A percentile compares a stretch with the other conserved stretches of the same genome.
These are phyloP conservation scores for Eleusine indica DNA, from an alignment of 176 grass and related monocot species.

Conservation along the genomic window DNA sequence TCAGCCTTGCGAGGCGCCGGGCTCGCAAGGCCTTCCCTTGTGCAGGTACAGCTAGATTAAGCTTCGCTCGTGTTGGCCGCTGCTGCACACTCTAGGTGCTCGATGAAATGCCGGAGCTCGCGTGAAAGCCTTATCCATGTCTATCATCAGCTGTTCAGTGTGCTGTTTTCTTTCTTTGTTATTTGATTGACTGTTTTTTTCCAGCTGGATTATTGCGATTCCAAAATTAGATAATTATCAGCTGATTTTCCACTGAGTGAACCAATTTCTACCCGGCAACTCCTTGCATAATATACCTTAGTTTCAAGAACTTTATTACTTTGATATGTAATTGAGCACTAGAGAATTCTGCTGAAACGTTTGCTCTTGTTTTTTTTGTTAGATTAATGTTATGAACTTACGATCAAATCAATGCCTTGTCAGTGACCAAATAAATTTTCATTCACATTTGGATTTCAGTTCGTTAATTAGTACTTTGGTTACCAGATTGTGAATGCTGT, in stretches of 20 bases:
- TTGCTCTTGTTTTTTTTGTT: background rate
- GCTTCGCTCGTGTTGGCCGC: background rate
- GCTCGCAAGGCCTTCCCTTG: constrained; percentile 63
- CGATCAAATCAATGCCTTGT: background rate
- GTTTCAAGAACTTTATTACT: background rate
- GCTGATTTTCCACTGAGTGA: background rate
- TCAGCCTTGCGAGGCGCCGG: constrained; percentile 42
- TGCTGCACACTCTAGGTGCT: constrained; percentile 46
- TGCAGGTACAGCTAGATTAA: constrained; percentile 43
- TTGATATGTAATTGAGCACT: constrained; percentile 5
- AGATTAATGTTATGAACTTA: background rate
- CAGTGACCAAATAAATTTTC: background rate
- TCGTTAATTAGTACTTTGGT: background rate
- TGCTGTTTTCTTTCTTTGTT: background rate
- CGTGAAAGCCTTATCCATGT: background rate
- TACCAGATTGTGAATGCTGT: background rate
- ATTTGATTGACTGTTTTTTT: background rate
- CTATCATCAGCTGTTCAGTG: background rate
- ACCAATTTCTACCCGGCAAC: background rate
- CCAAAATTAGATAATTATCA: background rate
- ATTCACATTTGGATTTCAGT: background rate
- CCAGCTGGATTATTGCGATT: background rate
- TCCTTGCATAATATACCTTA: background rate
- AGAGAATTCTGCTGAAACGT: background rate
- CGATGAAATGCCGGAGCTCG: constrained; percentile 55